A percentile compares a stretch with the other conserved stretches of the same genome.
Evolutionary conservation across 164 flowering plant species (phyloP).

Genomic region (Cinnamomum micranthum): DNA sequence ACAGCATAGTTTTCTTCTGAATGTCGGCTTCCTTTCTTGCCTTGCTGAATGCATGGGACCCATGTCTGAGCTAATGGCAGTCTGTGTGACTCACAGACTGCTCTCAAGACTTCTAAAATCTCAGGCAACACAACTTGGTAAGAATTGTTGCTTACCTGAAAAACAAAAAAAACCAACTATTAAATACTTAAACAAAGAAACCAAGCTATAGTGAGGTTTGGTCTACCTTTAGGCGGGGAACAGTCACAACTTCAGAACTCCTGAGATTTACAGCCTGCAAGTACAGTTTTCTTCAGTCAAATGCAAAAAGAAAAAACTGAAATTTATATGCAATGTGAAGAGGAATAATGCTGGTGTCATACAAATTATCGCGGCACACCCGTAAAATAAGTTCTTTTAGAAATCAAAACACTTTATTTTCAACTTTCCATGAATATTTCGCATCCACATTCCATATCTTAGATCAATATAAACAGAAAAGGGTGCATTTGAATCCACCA

Average conservation of each 20-base stretch:
- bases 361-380: too few species aligned
- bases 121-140: constrained; percentile 52
- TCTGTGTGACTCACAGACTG: constrained; percentile 61
- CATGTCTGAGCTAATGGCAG: constrained; percentile 92
- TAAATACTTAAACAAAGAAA: constrained; percentile 7
- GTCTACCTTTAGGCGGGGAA: constrained; percentile 43
- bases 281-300: neutral
- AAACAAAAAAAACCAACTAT: neutral
- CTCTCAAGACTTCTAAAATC: constrained; percentile 55
- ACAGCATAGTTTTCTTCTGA: constrained; percentile 51
- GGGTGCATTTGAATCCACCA: neutral
- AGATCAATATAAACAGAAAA: neutral
- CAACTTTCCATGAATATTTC: too few species aligned
- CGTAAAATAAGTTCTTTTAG: too few species aligned
- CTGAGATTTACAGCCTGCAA: constrained; percentile 85
- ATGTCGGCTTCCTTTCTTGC: constrained; percentile 67
- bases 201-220: neutral
- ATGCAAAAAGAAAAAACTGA: neutral
- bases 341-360: too few species aligned
- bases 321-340: too few species aligned
- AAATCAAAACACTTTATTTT: too few species aligned
- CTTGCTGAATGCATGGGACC: constrained; percentile 67
- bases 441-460: too few species aligned
- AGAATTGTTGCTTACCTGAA: constrained; percentile 37
- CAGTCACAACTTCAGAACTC: constrained; percentile 41